Percentiles rank a stretch among this genome's conserved stretches.
Conservation (phyloP, 2,329 filamentous ascomycete species). For the Tolypocladium inflatum region DNA sequence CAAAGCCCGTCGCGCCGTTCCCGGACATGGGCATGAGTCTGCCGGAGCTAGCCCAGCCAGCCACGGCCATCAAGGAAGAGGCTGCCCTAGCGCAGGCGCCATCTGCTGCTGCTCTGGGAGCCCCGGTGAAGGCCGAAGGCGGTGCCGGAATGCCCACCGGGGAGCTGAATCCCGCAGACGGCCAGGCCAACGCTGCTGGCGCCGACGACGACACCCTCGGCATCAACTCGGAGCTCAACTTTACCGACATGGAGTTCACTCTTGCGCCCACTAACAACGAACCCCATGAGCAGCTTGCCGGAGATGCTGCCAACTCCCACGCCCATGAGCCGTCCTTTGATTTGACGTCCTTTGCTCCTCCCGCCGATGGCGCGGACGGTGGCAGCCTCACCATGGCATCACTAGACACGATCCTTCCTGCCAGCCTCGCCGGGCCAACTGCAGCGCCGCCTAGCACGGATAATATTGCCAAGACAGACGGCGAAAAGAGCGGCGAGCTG, state of each 20-base stretch:
- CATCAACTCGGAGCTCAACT: constrained; percentile 32
- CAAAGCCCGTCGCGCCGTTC: constrained; percentile 41
- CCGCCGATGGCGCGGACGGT: constrained; percentile 19
- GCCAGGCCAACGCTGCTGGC: constrained; percentile 10
- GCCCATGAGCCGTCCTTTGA: constrained; percentile 33
- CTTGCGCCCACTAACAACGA: constrained; percentile 33
- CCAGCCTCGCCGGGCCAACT: constrained; percentile 10
- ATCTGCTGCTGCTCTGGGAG: not conserved
- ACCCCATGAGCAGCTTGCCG: constrained; percentile 12
- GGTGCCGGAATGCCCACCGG: constrained; percentile 15
- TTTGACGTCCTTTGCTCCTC: constrained; percentile 30
- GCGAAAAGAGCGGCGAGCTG: constrained; percentile 17
- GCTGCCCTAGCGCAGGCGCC: constrained; percentile 1
- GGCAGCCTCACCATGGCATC: constrained; percentile 12
- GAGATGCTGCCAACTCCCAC: constrained; percentile 3
- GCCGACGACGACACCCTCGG: constrained; percentile 8
- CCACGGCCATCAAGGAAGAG: constrained; percentile 13
- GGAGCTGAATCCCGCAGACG: constrained; percentile 14
- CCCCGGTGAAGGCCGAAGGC: constrained; percentile 14
- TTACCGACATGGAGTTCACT: constrained; percentile 48
- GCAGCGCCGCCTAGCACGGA: not conserved
- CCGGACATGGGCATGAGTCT: constrained; percentile 46
- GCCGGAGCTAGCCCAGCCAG: constrained; percentile 12
- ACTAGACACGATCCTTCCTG: constrained; percentile 19
- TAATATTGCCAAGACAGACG: constrained; percentile 9